These are phyloP conservation scores for Fusarium virguliforme DNA, from an alignment of 2,329 filamentous ascomycete species.

Conservation along the genomic window DNA sequence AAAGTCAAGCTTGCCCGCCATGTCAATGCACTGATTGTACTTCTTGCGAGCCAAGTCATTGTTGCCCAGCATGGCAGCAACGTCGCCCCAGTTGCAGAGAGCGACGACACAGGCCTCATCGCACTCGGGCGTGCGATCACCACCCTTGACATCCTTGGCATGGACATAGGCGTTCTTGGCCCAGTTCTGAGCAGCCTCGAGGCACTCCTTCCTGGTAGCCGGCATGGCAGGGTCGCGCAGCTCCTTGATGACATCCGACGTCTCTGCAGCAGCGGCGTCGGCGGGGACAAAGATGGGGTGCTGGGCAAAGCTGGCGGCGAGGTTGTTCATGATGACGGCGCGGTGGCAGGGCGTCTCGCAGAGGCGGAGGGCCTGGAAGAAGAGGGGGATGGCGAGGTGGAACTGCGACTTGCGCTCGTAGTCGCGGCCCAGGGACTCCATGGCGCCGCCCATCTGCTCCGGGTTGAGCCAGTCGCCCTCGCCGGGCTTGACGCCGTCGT, in stretches of 20 bases:
- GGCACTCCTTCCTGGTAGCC: constrained; percentile 71
- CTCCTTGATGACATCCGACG: constrained; percentile 51
- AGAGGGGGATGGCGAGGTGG: constrained; percentile 87
- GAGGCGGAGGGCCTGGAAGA: constrained; percentile 85
- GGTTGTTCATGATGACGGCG: constrained; percentile 89
- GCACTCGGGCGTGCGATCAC: constrained; percentile 82
- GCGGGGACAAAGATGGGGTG: constrained; percentile 65
- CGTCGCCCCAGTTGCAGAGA: constrained; percentile 88
- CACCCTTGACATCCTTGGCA: constrained; percentile 75
- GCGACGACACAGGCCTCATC: constrained; percentile 87
- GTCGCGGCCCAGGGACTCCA: constrained; percentile 83
- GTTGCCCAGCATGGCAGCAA: constrained; percentile 82
- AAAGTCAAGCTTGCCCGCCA: constrained; percentile 72
- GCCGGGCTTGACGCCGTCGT: constrained; percentile 77
- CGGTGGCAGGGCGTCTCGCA: constrained; percentile 80
- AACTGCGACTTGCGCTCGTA: constrained; percentile 83
- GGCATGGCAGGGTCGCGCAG: constrained; percentile 54
- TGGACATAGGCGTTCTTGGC: constrained; percentile 82
- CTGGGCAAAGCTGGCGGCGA: constrained; percentile 81
- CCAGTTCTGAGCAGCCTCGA: constrained; percentile 83
- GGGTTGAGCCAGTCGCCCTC: constrained; percentile 81
- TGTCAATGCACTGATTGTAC: constrained; percentile 77
- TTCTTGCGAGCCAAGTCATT: constrained; percentile 74
- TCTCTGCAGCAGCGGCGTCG: constrained; percentile 37
- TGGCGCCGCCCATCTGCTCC: constrained; percentile 79